A percentile compares a stretch with the other conserved stretches of the same genome.
phyloP scores from a whole-genome alignment of 805 yeast species.

The Saturnispora halmiae region DNA sequence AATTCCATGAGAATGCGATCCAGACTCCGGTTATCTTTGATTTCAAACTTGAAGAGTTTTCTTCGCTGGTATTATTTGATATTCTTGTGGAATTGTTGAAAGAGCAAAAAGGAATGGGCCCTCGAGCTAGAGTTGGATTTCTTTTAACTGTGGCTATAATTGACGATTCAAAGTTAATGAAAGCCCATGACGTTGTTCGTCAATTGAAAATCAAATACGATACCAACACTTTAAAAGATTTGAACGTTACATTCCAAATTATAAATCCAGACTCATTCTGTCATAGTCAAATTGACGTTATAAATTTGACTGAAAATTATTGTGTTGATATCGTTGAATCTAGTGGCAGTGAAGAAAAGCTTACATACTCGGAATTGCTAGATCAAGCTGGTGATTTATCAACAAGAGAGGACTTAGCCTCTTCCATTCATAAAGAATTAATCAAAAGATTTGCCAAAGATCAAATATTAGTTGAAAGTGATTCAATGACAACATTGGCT shows the following conservation, averaged over 20 bases:
- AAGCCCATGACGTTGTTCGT: background rate
- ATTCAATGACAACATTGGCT: constrained; percentile 76
- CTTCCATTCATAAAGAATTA: constrained; percentile 39
- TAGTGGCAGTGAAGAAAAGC: constrained; percentile 14
- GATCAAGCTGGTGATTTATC: constrained; percentile 43
- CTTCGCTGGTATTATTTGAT: constrained; percentile 63
- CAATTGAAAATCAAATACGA: constrained; percentile 15
- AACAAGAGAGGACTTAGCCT: constrained; percentile 53
- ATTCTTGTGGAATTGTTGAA: constrained; percentile 49
- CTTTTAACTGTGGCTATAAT: constrained; percentile 35
- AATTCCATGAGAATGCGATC: constrained; percentile 39
- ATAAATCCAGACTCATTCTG: constrained; percentile 36
- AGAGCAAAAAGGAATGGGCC: constrained; percentile 49
- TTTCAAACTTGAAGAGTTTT: constrained; percentile 48
- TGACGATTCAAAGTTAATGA: constrained; percentile 2
- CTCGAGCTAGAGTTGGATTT: constrained; percentile 64
- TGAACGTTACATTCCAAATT: constrained; percentile 33
- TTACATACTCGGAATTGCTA: constrained; percentile 27
- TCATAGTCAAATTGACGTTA: constrained; percentile 24
- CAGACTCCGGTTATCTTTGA: constrained; percentile 46
- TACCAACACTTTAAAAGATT: constrained; percentile 14
- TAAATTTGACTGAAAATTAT: constrained; percentile 29
- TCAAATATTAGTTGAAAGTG: constrained; percentile 56
- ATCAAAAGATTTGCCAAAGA: constrained; percentile 39
- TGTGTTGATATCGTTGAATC: constrained; percentile 12